Base-by-base conservation (phyloP, 208 protist species). In the Acanthamoeba healyi region DNA sequence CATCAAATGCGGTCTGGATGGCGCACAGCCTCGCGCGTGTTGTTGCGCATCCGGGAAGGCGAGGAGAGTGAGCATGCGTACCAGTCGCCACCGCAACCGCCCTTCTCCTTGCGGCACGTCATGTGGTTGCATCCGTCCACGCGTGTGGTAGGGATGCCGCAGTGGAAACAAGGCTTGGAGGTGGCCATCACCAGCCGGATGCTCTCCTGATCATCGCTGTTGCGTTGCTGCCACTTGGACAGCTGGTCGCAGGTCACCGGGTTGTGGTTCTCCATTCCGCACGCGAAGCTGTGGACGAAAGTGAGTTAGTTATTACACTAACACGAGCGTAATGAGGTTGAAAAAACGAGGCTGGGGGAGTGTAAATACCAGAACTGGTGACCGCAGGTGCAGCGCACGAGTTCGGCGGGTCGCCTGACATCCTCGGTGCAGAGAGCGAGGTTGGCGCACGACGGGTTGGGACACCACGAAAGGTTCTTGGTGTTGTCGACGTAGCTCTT, bases 91-190 rank as follows among this genome's bases (percentile, higher is more conserved):
- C 94, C 81, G 61, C 95, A 97, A 19, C 94, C 94, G 70, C 92
- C 92, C 46, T 96, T 87, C 36, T 94, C 91, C 40, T 95, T 94
- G 38, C 88, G 17, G 65, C 96, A 97, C 10, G 91, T 93, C 95
- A 97, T 97, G 94, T 97, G 96, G 82, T 97, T 97, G 58, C 96
- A 97, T 1, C 96, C 96, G 38, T 94, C 74, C 4, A 94, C 67
- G 29, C 94, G 19, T 15, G 96, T 94, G 9, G 94, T 96, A 38
- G 92, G 92, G 63, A 96, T 96, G 44, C 95, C 90, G 72, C 96
- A 97, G 49, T 96, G 74, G 56, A 42, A 95, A 65, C 96, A 97
- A 14, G 88, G 89, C 74, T 97, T 97, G 24, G 95, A 93, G 36
- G 88, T 97, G 26, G 94, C 88, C 51, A 84, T 97, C 72, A 97